A percentile compares a stretch with the other conserved stretches of the same genome.
phyloP scores from a whole-genome alignment of 1,284 basidiomycete species.

The Fomitopsis betulina region DNA sequence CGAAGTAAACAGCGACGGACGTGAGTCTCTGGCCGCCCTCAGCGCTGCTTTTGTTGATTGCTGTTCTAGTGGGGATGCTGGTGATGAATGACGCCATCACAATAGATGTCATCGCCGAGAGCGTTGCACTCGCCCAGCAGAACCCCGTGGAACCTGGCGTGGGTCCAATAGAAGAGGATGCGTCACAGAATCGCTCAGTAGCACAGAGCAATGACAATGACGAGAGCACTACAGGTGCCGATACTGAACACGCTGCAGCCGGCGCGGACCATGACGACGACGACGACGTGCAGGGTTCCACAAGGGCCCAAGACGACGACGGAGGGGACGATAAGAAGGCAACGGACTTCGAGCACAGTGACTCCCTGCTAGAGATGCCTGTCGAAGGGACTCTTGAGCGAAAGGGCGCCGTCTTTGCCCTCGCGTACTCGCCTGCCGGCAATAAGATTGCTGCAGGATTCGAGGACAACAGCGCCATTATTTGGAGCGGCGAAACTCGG shows the following conservation, averaged over 20 bases:
- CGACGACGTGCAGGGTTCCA: not conserved
- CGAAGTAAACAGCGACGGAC: constrained; percentile 5
- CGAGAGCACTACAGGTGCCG: not conserved
- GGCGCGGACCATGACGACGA: not conserved
- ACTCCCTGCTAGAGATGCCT: constrained; percentile 1
- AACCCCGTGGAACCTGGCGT: not conserved
- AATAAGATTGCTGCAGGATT: constrained; percentile 18
- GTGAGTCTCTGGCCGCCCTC: not conserved
- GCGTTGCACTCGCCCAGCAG: not conserved
- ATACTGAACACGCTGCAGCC: not conserved
- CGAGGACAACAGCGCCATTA: constrained; percentile 15
- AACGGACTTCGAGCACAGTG: not conserved
- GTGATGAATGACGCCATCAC: not conserved
- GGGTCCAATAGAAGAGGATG: not conserved
- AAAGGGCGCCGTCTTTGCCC: constrained; percentile 12
- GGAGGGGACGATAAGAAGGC: not conserved
- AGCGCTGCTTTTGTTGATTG: not conserved
- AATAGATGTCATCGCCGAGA: not conserved
- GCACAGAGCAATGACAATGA: not conserved
- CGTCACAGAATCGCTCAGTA: not conserved
- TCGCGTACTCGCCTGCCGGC: constrained; percentile 20
- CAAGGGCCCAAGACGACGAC: not conserved
- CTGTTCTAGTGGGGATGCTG: constrained; percentile 3
- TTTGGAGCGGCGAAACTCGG: constrained; percentile 20
- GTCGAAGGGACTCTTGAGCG: constrained; percentile 4